Evolutionary conservation across 75 land plant species (phyloP), one percentile per base, ranked within the genome.

Genomic region (Pinus albicaulis): DNA sequence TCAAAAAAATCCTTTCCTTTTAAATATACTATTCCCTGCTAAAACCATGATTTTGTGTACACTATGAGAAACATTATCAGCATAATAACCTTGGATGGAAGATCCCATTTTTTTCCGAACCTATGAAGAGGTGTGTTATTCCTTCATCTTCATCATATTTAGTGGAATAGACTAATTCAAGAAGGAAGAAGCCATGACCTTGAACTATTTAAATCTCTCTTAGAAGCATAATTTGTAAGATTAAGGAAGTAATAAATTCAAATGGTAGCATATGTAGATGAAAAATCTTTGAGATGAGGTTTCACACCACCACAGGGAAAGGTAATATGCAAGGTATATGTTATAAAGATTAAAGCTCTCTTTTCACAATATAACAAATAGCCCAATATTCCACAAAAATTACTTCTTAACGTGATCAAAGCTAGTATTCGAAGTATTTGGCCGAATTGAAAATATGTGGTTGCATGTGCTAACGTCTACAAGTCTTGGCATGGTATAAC

Each of bases 401-500:
- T 93, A 55, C 77, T 93, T 77, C 66, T 92, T 31, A 92, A 93
- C 59, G 87, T 93, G 36, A 70, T 91, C 14, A 94, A 93, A 77
- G 84, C 76, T 57, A 78, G 88, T 14, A 92, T n/a, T n/a, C n/a
- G 87, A 73, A 71, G 69, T 16, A 25, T 65, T 3, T 93, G 96
- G 96, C 96, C 96, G 8, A 34, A 65, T 12, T 57, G 96, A 61
- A 89, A 80, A n/a, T 20, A 61, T 59, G 86, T 93, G 15, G 87
- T 93, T 38, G 88, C 83, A 41, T 90, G 95, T 76, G 92, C 93
- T 48, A 81, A 87, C 5, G 95, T 93, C 73, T 93, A 93, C 77
- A 82, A 78, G 73, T 74, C 92, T 0, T 93, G 95, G 95, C 79
- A 93, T 68, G 77, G 79, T 17, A 79, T 86, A 74, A 80, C 80